Evolutionary conservation across 495 filamentous ascomycete species (phyloP), one percentile per base, ranked within the genome.

Genomic region (Amphirosellinia nigrospora): DNA sequence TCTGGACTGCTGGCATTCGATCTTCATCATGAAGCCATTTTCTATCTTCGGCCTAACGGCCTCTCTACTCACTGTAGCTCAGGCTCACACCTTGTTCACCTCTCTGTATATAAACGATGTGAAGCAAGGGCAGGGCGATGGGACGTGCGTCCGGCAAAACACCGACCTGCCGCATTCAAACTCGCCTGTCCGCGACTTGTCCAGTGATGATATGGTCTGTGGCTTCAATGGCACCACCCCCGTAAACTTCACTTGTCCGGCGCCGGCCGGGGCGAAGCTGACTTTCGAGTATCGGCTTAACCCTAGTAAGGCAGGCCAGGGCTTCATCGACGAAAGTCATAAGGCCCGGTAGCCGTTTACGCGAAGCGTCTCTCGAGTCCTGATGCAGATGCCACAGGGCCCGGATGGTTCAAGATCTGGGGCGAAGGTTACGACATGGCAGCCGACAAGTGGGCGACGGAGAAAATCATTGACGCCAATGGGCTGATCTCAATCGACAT

Each of bases 381-480:
- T 4, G 75, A 75, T 11, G 78, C 74, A 10, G 74, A 77, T 68
- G 60, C 50, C 26, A 58, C 67, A 15, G 67, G 89, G n/a, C 77
- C 79, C 73, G 89, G 89, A 13, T 91, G 89, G 89, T 91, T 91
- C 80, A 90, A 90, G 78, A 85, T 91, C 73, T 89, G 77, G 77
- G 80, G 88, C 50, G 79, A 85, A 46, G 87, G 85, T 46, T 90
- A 88, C 72, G 81, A 86, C 71, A 73, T 11, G 59, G 52, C 19
- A 48, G 71, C 68, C 73, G 79, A 78, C 0, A 74, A 82, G 63
- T 90, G 88, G 85, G 90, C 89, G 71, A 89, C 88, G 2, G 82
- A 89, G 68, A 82, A 83, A 38, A 68, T 91, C 56, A 87, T 87
- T 34, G 76, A 75, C 26, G 85, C 85, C 68, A 81, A 84, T 46